Evolutionary conservation across 306 rosid species (phyloP).

Genomic region (Cicer bijugum): DNA sequence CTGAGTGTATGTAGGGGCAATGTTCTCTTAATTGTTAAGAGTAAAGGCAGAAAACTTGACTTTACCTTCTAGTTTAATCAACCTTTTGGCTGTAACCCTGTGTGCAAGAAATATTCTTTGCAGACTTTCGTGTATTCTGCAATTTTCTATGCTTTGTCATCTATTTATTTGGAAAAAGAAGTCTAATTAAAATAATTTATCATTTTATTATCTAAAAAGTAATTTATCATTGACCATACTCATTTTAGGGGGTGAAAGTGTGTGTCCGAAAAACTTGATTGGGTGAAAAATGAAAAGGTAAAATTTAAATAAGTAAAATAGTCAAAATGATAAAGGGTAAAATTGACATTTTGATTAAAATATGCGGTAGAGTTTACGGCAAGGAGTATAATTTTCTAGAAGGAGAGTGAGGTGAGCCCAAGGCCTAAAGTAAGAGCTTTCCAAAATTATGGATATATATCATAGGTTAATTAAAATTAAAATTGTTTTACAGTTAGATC

Average conservation of each 20-base stretch:
- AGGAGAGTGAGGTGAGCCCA: no score
- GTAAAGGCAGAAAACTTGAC: conserved; percentile 10
- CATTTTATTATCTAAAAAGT: neutral
- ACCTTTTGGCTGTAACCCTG: conserved; percentile 2
- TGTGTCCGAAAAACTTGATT: no score
- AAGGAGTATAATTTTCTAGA: no score
- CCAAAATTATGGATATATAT: neutral
- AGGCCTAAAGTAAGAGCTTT: neutral
- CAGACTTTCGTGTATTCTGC: neutral
- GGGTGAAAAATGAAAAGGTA: no score
- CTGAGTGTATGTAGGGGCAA: no score
- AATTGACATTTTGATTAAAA: no score
- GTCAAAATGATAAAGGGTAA: no score
- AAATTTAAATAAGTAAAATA: no score
- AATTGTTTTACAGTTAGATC: conserved; percentile 20
- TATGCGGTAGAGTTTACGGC: no score
- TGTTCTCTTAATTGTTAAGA: conserved; percentile 7
- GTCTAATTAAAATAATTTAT: neutral
- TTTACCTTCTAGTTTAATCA: conserved; percentile 36
- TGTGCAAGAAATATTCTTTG: conserved; percentile 14
- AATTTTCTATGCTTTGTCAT: neutral
- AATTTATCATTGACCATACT: no score
- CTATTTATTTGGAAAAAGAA: neutral
- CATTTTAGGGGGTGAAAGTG: no score
- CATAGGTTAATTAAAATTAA: neutral